Conservation (phyloP, 2,329 filamentous ascomycete genomes). For the Fusarium lateritium region DNA sequence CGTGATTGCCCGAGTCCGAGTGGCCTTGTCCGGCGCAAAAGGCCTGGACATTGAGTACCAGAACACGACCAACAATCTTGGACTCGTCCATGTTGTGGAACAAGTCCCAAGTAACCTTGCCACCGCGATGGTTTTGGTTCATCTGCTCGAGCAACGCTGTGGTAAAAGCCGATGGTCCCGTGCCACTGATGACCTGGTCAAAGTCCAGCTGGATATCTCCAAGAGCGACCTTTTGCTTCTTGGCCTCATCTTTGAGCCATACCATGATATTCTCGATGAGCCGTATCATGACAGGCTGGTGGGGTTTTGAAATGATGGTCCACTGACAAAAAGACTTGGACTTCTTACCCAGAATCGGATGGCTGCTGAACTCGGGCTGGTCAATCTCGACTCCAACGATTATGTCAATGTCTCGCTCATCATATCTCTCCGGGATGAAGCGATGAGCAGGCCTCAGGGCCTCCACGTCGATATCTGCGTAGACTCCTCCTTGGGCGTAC, state of each 20-base stretch:
- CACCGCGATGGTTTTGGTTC: constrained; percentile 59
- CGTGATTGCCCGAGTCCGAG: constrained; percentile 79
- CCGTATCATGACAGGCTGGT: constrained; percentile 76
- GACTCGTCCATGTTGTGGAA: constrained; percentile 79
- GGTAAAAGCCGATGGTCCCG: constrained; percentile 79
- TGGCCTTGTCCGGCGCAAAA: constrained; percentile 82
- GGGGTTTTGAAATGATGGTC: constrained; percentile 80
- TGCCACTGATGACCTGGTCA: constrained; percentile 81
- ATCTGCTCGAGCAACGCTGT: constrained; percentile 75
- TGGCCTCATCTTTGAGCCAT: constrained; percentile 74
- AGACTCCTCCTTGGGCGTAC: constrained; percentile 83
- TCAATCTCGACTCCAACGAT: constrained; percentile 81
- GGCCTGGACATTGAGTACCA: constrained; percentile 79
- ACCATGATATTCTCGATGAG: constrained; percentile 78
- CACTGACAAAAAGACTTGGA: constrained; percentile 81
- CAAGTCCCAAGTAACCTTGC: constrained; percentile 69
- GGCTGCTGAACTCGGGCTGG: constrained; percentile 74
- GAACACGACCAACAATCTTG: constrained; percentile 73
- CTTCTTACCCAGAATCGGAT: constrained; percentile 77
- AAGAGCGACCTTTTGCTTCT: constrained; percentile 71
- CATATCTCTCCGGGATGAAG: constrained; percentile 67
- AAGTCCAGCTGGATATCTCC: constrained; percentile 77
- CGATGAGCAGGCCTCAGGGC: constrained; percentile 54
- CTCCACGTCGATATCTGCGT: constrained; percentile 66
- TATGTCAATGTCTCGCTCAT: constrained; percentile 76